phyloP scores from a whole-genome alignment of 371 early-diverging fungal species.

The Mortierella sp. region DNA sequence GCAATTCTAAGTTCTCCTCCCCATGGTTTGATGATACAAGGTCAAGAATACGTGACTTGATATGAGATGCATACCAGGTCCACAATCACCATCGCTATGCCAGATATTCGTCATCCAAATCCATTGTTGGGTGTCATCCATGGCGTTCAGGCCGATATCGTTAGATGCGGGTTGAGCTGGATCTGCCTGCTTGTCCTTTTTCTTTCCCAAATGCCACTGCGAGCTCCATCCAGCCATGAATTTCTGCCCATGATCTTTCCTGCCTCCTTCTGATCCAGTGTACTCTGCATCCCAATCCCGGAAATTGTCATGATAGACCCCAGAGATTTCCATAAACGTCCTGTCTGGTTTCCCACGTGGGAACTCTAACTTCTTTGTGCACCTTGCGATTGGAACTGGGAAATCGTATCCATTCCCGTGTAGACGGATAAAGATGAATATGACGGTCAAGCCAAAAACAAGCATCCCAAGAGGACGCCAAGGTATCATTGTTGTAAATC shows the following conservation, averaged over 20 bases:
- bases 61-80: slow-evolving; percentile 31
- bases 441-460: slow-evolving; percentile 41
- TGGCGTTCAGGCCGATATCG: background rate
- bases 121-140: slow-evolving; percentile 21
- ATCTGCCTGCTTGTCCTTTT: slow-evolving; percentile 4
- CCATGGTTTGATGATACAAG: background rate
- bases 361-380: slow-evolving; percentile 18
- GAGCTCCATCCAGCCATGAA: slow-evolving; percentile 30
- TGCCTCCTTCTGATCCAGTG: background rate
- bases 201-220: slow-evolving; percentile 40
- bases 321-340: slow-evolving; percentile 37
- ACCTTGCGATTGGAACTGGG: slow-evolving; percentile 20
- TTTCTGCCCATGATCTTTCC: slow-evolving; percentile 14
- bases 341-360: slow-evolving; percentile 13
- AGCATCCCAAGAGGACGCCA: slow-evolving; percentile 56
- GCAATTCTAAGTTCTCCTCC: background rate
- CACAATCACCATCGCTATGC: slow-evolving; percentile 33
- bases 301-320: slow-evolving; percentile 21
- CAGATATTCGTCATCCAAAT: slow-evolving; percentile 53
- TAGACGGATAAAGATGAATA: slow-evolving; percentile 50
- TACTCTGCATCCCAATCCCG: slow-evolving; percentile 4
- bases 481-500: slow-evolving; percentile 28
- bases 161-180: background rate
- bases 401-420: slow-evolving; percentile 53
- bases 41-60: background rate